Evolutionary conservation across 768 basidiomycete genomes (phyloP), one percentile per base, ranked within the genome.

Genomic region (Boletus tomentosulus): DNA sequence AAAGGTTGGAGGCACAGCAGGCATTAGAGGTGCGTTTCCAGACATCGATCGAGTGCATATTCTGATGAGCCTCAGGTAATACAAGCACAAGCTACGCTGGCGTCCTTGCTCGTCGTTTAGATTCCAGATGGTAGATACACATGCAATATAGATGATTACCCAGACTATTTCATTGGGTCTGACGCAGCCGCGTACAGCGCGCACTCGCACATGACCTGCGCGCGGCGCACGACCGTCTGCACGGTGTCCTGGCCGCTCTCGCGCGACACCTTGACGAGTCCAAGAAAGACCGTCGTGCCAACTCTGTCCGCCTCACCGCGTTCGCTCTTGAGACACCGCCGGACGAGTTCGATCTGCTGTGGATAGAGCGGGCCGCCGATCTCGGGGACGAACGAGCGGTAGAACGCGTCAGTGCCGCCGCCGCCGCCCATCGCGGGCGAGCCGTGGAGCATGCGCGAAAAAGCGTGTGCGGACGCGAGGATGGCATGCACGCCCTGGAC

Each of bases 1-100:
- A 81, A 65, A 79, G 94, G 67, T 70, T 99, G 56, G 92, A 97
- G 72, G 93, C 97, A 31, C 78, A 90, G 68, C 96, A 98, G 70
- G 91, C 93, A 39, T 70, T 99, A 60, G 88, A 95, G 77, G 92
- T 91, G 61, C 52, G 1, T 31, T 50, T 34, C 12, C 4, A 35
- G 37, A 16, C 47, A 44, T 46, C 0, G 13, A 37, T 42, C 25
- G 46, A 22, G n/a, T 8, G 16, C 47, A 19, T 19, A 48, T 15
- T 35, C 62, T 70, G 31, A 69, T 37, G 43, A 10, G 19, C 30
- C 51, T 43, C 65, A 93, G 89, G 82, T 93, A 53, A 84, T 92
- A 52, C 84, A 91, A 68, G 72, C 87, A 4, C 88, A 94, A 71
- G 92, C 92, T 42, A 92, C 89, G 12, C 76, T 94, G 46, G 82